phyloP scores from a whole-genome alignment of 495 filamentous ascomycete genomes.

The Penicillium steckii region DNA sequence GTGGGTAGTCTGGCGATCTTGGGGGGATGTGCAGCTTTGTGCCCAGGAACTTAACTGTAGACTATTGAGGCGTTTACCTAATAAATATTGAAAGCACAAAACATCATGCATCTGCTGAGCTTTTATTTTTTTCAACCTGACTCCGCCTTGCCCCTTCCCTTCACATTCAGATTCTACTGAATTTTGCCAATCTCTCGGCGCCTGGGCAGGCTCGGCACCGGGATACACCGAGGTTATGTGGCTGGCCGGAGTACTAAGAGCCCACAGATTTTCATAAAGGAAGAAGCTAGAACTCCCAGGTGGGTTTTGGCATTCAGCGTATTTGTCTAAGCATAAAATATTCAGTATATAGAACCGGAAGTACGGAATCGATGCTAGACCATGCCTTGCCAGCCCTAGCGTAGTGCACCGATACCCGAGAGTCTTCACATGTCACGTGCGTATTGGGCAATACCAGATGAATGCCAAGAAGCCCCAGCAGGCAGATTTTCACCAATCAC shows the following conservation, averaged over 20 bases:
- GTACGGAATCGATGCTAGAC: no score
- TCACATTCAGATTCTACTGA: neutral
- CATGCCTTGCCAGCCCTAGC: no score
- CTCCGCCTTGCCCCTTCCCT: neutral
- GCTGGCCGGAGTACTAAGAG: neutral
- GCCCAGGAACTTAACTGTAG: neutral
- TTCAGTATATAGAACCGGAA: no score
- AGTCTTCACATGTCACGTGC: constrained; percentile 11
- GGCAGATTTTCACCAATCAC: constrained; percentile 18
- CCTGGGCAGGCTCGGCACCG: constrained; percentile 30
- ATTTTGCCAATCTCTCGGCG: constrained; percentile 38
- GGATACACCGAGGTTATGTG: neutral
- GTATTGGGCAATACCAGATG: constrained; percentile 4
- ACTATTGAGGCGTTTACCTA: constrained; percentile 16
- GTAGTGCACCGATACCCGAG: neutral
- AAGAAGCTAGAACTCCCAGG: no score
- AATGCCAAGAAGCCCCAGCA: constrained; percentile 23
- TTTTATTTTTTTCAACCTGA: no score
- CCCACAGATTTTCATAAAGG: no score
- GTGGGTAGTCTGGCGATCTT: neutral
- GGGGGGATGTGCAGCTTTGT: neutral
- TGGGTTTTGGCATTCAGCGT: no score
- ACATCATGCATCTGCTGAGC: constrained; percentile 1
- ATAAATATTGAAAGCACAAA: constrained; percentile 18
- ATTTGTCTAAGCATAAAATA: no score